These are phyloP conservation scores for Acorus calamus DNA, from an alignment of 106 monocot genomes.

Conservation along the genomic window DNA sequence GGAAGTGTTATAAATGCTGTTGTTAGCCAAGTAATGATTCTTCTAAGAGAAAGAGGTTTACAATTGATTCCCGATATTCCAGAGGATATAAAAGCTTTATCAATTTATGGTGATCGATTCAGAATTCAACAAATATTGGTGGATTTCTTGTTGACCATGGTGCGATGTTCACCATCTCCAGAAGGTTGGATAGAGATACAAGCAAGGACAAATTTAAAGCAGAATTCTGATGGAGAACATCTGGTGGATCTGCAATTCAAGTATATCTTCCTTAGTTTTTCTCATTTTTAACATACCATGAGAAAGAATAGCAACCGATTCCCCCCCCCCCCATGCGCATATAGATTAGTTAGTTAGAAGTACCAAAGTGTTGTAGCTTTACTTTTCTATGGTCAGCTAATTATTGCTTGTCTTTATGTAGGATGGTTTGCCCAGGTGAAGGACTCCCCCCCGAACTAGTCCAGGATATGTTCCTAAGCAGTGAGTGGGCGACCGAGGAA, in stretches of 20 bases:
- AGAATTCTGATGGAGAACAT: conserved; percentile 46
- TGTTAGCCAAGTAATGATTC: conserved; percentile 92
- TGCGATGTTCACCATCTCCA: conserved; percentile 58
- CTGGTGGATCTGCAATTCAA: conserved; percentile 63
- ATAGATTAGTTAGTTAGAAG: not conserved
- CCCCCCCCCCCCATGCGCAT: no score
- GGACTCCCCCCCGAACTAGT: conserved; percentile 79
- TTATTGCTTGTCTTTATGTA: conserved; percentile 7
- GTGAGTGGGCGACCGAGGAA: conserved; percentile 67
- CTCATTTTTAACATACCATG: not conserved
- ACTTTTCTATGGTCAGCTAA: not conserved
- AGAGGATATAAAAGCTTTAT: conserved; percentile 70
- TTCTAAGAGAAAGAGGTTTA: conserved; percentile 68
- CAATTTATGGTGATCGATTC: conserved; percentile 71
- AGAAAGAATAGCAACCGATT: no score
- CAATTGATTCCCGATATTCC: conserved; percentile 87
- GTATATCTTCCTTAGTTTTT: conserved; percentile 14
- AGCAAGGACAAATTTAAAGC: conserved; percentile 48
- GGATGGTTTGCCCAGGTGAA: conserved; percentile 75
- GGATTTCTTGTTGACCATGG: conserved; percentile 73
- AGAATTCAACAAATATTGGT: conserved; percentile 80
- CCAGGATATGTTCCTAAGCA: conserved; percentile 84
- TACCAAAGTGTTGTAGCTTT: not conserved
- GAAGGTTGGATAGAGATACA: conserved; percentile 93
- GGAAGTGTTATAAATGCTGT: conserved; percentile 76